These are phyloP conservation scores for Magnolia kwangsiensis DNA, from an alignment of 164 flowering plant genomes.

Conservation along the genomic window DNA sequence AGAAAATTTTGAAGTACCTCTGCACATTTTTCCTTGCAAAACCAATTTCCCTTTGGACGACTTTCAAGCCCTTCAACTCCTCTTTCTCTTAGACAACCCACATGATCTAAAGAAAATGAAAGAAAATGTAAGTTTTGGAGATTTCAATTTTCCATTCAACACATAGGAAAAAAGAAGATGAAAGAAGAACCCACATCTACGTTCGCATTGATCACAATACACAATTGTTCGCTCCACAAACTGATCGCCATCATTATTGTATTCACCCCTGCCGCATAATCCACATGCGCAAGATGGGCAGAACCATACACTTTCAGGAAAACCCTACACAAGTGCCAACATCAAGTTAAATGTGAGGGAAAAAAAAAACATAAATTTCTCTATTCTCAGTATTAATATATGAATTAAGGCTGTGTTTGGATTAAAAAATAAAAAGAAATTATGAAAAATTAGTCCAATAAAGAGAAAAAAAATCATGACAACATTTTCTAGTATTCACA, in stretches of 20 bases:
- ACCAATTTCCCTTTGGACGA: slow-evolving; percentile 46
- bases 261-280: slow-evolving; percentile 46
- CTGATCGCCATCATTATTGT: slow-evolving; percentile 17
- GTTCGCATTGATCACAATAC: slow-evolving; percentile 72
- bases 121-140: neutral
- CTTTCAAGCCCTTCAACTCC: slow-evolving; percentile 16
- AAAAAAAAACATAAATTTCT: neutral
- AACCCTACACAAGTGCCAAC: slow-evolving; percentile 36
- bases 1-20: slow-evolving; percentile 36
- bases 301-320: slow-evolving; percentile 85
- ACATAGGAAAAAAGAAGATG: neutral
- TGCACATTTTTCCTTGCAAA: slow-evolving; percentile 64
- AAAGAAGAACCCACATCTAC: slow-evolving; percentile 48
- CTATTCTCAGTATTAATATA: neutral
- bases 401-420: too few relatives aligned
- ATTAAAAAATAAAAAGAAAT: too few relatives aligned
- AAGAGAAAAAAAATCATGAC: too few relatives aligned
- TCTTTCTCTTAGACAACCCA: slow-evolving; percentile 41
- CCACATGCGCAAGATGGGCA: slow-evolving; percentile 82
- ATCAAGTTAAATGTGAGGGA: neutral
- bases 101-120: slow-evolving; percentile 51
- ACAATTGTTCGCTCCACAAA: slow-evolving; percentile 25
- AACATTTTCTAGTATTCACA: too few relatives aligned
- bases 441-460: too few relatives aligned
- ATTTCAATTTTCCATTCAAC: neutral